These are phyloP conservation scores for Chlorella sp. DNA, from an alignment of 139 green algal genomes.

Conservation along the genomic window DNA sequence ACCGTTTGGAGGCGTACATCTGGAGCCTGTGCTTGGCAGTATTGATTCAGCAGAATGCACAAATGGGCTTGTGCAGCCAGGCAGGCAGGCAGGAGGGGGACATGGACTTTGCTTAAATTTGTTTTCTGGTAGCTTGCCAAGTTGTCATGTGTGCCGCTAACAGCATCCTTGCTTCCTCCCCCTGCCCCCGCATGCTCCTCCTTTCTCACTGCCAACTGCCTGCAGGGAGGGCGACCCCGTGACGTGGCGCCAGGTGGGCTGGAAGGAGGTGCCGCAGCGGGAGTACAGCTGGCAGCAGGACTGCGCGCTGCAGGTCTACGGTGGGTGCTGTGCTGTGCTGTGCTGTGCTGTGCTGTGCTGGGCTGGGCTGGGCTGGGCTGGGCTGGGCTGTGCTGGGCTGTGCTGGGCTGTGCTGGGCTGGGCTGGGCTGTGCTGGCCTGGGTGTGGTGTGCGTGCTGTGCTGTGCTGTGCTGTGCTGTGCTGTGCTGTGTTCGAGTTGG, in stretches of 20 bases:
- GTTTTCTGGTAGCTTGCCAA: background rate
- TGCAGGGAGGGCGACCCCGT: slow-evolving; percentile 12
- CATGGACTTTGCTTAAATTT: no score
- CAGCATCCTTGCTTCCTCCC: background rate
- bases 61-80: no score
- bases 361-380: background rate
- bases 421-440: no score
- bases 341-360: background rate
- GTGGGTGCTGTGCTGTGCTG: slow-evolving; percentile 6
- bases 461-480: background rate
- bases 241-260: slow-evolving; percentile 13
- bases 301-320: background rate
- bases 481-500: no score
- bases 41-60: no score
- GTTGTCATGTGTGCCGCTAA: background rate
- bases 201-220: background rate
- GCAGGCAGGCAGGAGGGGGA: background rate
- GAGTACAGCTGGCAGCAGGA: slow-evolving; percentile 32
- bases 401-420: no score
- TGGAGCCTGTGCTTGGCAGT: no score
- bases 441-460: no score
- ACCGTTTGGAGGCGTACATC: no score
- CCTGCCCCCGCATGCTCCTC: background rate
- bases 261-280: slow-evolving; percentile 14
- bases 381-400: background rate